Evolutionary conservation across 139 green algal species (phyloP).

Genomic region (Closterium sp.): DNA sequence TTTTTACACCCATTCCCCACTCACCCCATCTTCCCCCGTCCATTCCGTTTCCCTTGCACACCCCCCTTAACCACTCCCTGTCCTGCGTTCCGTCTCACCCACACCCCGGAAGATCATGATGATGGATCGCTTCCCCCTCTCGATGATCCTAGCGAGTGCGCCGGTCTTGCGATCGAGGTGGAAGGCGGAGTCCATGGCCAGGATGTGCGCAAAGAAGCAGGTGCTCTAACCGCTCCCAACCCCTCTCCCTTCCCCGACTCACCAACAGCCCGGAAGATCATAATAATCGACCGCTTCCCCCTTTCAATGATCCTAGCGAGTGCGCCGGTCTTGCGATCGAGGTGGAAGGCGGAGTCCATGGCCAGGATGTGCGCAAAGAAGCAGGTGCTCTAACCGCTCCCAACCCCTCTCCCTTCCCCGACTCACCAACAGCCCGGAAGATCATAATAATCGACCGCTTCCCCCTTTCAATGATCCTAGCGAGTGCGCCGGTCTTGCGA

Average conservation of each 20-base stretch:
- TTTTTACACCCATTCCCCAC: too few species aligned
- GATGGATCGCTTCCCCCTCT: slow-evolving; percentile 84
- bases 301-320: slow-evolving; percentile 87
- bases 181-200: too few species aligned
- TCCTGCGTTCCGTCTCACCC: slow-evolving; percentile 11
- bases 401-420: too few species aligned
- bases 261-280: slow-evolving; percentile 84
- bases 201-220: too few species aligned
- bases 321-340: slow-evolving; percentile 81
- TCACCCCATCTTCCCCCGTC: too few species aligned
- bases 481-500: slow-evolving; percentile 79
- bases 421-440: slow-evolving; percentile 76
- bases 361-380: slow-evolving; percentile 81
- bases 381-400: too few species aligned
- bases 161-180: too few species aligned
- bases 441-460: slow-evolving; percentile 85
- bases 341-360: slow-evolving; percentile 80
- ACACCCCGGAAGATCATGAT: slow-evolving; percentile 89
- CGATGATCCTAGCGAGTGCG: slow-evolving; percentile 81
- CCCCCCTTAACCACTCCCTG: too few species aligned
- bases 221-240: too few species aligned
- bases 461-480: slow-evolving; percentile 87
- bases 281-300: slow-evolving; percentile 82
- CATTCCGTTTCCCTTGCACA: too few species aligned
- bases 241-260: too few species aligned